Base-by-base conservation (phyloP, 2,329 filamentous ascomycete genomes). In the Penicillium sp. region DNA sequence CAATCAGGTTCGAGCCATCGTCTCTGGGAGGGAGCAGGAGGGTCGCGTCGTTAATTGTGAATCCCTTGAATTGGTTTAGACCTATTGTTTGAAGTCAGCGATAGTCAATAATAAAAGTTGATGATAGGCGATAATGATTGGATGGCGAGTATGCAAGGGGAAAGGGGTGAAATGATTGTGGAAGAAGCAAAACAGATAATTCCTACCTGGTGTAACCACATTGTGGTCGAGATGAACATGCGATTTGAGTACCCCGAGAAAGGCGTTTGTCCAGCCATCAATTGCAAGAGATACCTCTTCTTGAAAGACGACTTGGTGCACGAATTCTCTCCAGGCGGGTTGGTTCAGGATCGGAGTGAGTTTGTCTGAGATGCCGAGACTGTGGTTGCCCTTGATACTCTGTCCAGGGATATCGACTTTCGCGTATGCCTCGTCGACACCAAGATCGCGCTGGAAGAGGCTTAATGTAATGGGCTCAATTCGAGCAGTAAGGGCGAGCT, bases 1-100 rank as follows among this genome's bases (percentile, higher is more conserved):
- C 64, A 19, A 63, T 50, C 9, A 66, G 52, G 44, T 66, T 66
- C 16, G 56, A 56, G 13, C 64, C 64, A 18, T 66, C 61, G 3
- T 52, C 50, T 46, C 56, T 40, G 16, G 57, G 47, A 2, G 59
- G 61, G 10, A 66, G 36, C 10, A 65, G n/a, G 21, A 66, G 48
- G 11, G 60, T 62, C 8, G 58, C 54, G 13, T 63, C 53, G 23
- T 57, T 43, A 14, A 66, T 62, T 3, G 42, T 37, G 23, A 66
- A 63, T 14, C 54, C 63, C 2, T 54, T 29, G 21, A 66, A 63
- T 18, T 59, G 44, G 26, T 66, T 61, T 11, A 66, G 51, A 1
- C 51, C 64, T 65, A 31, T 43, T 40, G 10, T 18, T n/a, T 40
- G 11, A 43, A 9, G 44, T 55, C 33, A 53, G 43, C 2, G 14